Evolutionary conservation across 495 filamentous ascomycete genomes (phyloP), one percentile per base, ranked within the genome.

Genomic region (Hypoxylon cercidicola): DNA sequence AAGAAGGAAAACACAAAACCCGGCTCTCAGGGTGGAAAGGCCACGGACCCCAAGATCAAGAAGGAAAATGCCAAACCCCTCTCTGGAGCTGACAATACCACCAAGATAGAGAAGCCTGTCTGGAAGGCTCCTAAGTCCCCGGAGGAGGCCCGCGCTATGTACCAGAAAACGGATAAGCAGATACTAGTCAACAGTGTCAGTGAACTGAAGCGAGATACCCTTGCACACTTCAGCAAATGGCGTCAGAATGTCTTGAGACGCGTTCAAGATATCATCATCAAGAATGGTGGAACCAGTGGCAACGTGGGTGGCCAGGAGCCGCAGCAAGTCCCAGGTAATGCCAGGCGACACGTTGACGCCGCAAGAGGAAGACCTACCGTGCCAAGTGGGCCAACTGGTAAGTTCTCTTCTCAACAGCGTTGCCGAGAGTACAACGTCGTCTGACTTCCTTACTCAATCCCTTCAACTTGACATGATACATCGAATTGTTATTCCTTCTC

Each of bases 141-240:
- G 1, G 56, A 68, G 3, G 65, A 67, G 19, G 60, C 62, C 6
- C 28, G 12, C 9, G 32, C 41, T 8, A 51, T 58, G 43, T 53
- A 41, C 8, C 40, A 59, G 45, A 69, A 56, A 46, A 67, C 69
- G 7, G 74, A 76, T 10, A 49, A n/a, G 19, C 68, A 77, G 13
- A 23, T 64, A 16, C 52, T 69, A n/a, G 65, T 73, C 4, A 66
- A 73, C 2, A 74, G 77, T 19, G 58, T 77, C 20, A 30, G 51
- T 35, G 81, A 83, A 64, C 68, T 81, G 34, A 79, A 78, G 69
- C 75, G 74, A 65, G 80, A 82, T 30, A 68, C 68, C 1, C 39
- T 80, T 11, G 51, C 62, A n/a, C 73, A 77, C 72, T 79, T 81
- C 63, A 69, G 61, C 34, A 81, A 81, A 58, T 83, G 81, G 81